Base-by-base conservation (phyloP, 352 stramenopile species). In the Phytopythium chamaehyphon region DNA sequence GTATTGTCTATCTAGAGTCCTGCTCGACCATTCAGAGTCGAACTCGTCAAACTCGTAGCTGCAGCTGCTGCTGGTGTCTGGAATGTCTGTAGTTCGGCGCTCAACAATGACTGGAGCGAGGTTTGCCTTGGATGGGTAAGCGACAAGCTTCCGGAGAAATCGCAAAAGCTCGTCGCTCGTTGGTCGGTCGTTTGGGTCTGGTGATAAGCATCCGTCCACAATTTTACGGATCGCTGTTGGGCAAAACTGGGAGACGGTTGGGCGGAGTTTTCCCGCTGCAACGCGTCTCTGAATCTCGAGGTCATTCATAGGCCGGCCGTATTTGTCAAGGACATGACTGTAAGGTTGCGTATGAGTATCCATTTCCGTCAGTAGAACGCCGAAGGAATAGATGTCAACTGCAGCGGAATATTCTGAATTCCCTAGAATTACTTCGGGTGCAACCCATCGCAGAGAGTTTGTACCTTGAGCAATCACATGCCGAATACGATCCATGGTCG, bases 161-260 rank as follows among this genome's bases (percentile, higher is more conserved):
- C 55, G 57, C 9, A 44, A 45, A 16, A 67, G 55, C 18, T 76
- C 57, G 1, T 57, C 33, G 24, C 56, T 71, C 11, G 53, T 69
- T 19, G 66, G 69, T 0, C 69, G 55, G 6, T 69, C 59, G 1
- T 40, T 39, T 0, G 65, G 70, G 15, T 79, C 46, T 39, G 61
- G 66, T 8, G 57, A 49, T 5, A 85, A 48, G 37, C 73, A 85
- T 24, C 48, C 50, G 15, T 40, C 46, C 14, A 59, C 67, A 1
- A 83, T 43, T 5, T 50, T 49, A 1, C 68, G 49, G 1, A 83
- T 57, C 19, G 53, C 58, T 1, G 47, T 28, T 18, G 69, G 67
- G 46, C 66, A 81, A 10, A 43, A 47, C 6, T 22, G 14, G 2
- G 62, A 61, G 28, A 83, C 70, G n/a, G 8, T 24, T 1, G 69